Evolutionary conservation across 2,329 filamentous ascomycete species (phyloP), one percentile per base, ranked within the genome.

Genomic region (Chaetomium sp.): DNA sequence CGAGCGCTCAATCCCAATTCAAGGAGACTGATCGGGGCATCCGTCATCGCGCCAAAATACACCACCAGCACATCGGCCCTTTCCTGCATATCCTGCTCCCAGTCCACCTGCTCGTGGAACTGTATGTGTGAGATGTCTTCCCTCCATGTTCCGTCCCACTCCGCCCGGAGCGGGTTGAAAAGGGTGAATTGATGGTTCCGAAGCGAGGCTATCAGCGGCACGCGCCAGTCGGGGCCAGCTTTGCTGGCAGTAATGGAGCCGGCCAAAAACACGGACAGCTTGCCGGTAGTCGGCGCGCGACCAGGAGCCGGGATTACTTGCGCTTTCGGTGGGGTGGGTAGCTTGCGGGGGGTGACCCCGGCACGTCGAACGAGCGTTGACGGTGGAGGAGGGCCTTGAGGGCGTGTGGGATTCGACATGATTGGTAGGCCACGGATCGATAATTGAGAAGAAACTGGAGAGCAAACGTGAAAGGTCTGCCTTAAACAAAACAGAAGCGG

Each of bases 21-120:
- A 45, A 86, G 67, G 63, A 87, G 67, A 37, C 77, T 82, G 33
- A 86, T 74, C 1, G 80, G 79, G 6, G 81, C 80, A 47, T 72
- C 69, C 0, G 79, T 82, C 2, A 60, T 68, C 1, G 73, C 70
- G 46, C 80, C 75, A 54, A 86, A 81, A 65, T 79, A 82, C 53
- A 86, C 71, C 32, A 79, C 77, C 6, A 86, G 69, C 5, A 86
- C 63, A 61, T 78, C 74, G 0, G 79, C 79, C 1, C 59, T 58
- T 11, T 80, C 76, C 59, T 82, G 77, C 67, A 74, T 80, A 12
- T 76, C 71, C 1, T 86, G 71, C 70, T 87, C 84, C 83, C 84
- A 87, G 35, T 74, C 68, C 0, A 82, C 74, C 65, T 87, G 84
- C 41, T 76, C 68, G 7, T 67, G 67, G 68, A 80, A 86, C 0